Evolutionary conservation across 768 basidiomycete species (phyloP), one percentile per base, ranked within the genome.

Genomic region (Pulveroboletus sp.): DNA sequence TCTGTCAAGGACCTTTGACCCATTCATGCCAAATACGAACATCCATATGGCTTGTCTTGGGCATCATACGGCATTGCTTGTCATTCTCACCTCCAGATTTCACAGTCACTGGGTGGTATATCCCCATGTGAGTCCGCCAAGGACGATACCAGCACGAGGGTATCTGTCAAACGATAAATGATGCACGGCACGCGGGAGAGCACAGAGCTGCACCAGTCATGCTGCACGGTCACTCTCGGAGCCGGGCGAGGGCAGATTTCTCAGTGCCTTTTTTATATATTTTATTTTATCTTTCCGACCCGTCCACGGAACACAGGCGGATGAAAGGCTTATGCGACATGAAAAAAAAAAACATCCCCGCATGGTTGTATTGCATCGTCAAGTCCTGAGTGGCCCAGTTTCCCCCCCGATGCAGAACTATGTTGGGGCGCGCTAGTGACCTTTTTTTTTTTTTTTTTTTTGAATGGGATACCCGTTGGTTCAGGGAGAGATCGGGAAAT

Each of bases 11-110:
- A 21, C 21, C 3, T 21, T 21, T 3, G 21, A 21, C 21, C 39
- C 39, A 49, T 33, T 18, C 33, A 62, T 54, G 40, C 63, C 47
- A 53, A 49, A 60, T 65, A 47, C 5, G 54, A 47, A 2, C 49
- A 49, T 51, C 40, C 32, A 63, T 63, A 65, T 65, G 41, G 21
- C 62, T 57, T 48, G 50, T 65, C 62, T 57, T 57, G 30, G 63
- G 32, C 54, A 48, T 21, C 24, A 24, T 59, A 63, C 62, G 60
- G 60, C 62, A 63, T 21, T 57, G 1, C 10, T 7, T 26, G 21
- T 43, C 43, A 21, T 47, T 63, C 51, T 55, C 59, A 45, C 37
- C 50, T 51, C 30, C n/a, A 42, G 21, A 17, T 38, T 43, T 41
- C 27, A 47, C 18, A 44, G 17, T 18, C n/a, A 27, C 57, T 47